phyloP scores from a whole-genome alignment of 2,329 filamentous ascomycete genomes.

The Rhexocercosporidium sp. region DNA sequence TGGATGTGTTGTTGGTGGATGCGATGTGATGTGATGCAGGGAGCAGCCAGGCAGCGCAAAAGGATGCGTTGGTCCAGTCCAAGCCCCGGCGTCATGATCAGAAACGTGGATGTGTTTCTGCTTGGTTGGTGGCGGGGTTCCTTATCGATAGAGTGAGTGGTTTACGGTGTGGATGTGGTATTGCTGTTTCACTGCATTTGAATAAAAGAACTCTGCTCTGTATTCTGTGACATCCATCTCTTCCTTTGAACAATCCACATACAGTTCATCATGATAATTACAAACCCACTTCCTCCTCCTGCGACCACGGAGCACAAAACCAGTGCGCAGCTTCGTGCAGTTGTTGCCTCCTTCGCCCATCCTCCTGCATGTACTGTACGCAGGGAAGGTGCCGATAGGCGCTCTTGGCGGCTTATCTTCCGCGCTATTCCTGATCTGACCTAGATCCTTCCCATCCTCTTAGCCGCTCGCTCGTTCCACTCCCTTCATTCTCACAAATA shows the following conservation, averaged over 20 bases:
- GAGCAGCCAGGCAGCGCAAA: too few relatives aligned
- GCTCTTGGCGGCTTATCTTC: neutral
- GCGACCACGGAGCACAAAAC: neutral
- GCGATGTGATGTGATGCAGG: too few relatives aligned
- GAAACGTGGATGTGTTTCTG: conserved; percentile 20
- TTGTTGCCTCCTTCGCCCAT: too few relatives aligned
- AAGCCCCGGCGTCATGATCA: conserved; percentile 7
- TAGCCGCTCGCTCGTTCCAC: neutral
- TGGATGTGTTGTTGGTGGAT: neutral
- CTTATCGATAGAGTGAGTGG: neutral
- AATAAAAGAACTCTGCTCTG: too few relatives aligned
- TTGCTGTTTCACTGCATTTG: neutral
- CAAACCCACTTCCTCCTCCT: neutral
- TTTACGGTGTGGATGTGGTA: neutral
- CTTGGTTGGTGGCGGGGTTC: neutral
- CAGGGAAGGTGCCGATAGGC: neutral
- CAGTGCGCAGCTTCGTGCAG: neutral
- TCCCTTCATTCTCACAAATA: neutral
- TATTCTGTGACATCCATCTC: neutral
- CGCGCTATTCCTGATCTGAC: neutral
- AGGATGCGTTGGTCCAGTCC: conserved; percentile 3
- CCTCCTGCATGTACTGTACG: neutral
- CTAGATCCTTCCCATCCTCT: too few relatives aligned
- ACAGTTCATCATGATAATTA: too few relatives aligned
- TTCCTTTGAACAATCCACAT: neutral